Evolutionary conservation across 768 basidiomycete genomes (phyloP), one percentile per base, ranked within the genome.

Genomic region (Lentinula edodes): DNA sequence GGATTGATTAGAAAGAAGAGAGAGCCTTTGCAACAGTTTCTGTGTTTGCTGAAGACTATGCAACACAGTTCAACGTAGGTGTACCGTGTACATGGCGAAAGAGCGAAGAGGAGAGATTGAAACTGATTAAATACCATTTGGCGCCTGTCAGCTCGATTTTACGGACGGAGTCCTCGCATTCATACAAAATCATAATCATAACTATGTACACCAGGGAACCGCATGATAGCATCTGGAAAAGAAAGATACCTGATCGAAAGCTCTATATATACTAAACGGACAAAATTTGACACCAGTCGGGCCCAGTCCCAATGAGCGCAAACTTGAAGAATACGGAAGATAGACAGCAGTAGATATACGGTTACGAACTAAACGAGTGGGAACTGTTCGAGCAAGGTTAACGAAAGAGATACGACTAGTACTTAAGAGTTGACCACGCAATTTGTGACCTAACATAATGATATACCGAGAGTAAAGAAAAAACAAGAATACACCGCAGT

Each of bases 361-460:
- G 66, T 63, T 57, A 59, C 62, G 61, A 20, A 48, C 43, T 20
- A 58, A 50, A 59, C 54, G 51, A 52, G 52, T 53, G 58, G 36
- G 18, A 52, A 52, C 51, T 52, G 51, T 35, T 35, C 51, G 51
- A 52, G 51, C n/a, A 50, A 55, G 61, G 58, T 59, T 35, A 63
- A 62, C 62, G 68, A 65, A 62, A 67, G 56, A 63, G 62, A 60
- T 41, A 56, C 54, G 23, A 60, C 38, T 38, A 52, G 3, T 28
- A 28, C 28, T 28, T 28, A 50, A 61, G 52, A 46, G 55, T 57
- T 52, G 38, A 61, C 39, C 41, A 34, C 48, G 34, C 58, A 60
- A 55, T 50, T 8, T 20, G 45, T 12, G 45, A 20, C 18, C 6
- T 9, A 48, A 52, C 51, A 52, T 52, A 52, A 52, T 35, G 51